phyloP scores from a whole-genome alignment of 129 eudicot species.

The Helianthus tuberosus region DNA sequence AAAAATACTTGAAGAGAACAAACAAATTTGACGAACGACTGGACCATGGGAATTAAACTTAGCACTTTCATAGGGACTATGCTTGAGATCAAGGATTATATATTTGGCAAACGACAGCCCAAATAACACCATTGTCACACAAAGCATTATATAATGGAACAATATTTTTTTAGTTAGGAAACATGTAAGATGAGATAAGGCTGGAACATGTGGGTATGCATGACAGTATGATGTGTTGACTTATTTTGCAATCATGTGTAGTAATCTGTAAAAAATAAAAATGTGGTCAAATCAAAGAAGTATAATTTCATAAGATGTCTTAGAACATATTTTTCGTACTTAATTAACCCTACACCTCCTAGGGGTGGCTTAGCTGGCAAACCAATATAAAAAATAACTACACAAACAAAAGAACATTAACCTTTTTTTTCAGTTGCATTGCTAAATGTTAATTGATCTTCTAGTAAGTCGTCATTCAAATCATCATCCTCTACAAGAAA shows the following conservation, averaged over 20 bases:
- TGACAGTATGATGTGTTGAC: background rate
- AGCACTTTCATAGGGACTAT: too few relatives aligned
- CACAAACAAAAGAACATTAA: conserved; percentile 19
- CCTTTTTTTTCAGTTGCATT: conserved; percentile 45
- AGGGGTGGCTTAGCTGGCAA: background rate
- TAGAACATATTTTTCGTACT: background rate
- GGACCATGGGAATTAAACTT: too few relatives aligned
- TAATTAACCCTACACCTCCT: background rate
- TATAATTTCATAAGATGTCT: background rate
- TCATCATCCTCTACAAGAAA: conserved; percentile 54
- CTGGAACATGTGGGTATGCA: conserved; percentile 2
- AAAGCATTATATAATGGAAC: background rate
- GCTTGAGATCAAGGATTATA: too few relatives aligned
- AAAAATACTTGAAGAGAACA: too few relatives aligned
- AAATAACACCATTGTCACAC: background rate
- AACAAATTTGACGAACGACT: too few relatives aligned
- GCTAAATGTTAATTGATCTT: conserved; percentile 49
- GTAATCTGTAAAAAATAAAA: background rate
- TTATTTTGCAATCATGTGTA: background rate
- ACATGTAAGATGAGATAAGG: conserved; percentile 12
- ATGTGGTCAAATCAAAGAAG: background rate
- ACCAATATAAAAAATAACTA: background rate
- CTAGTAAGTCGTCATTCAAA: conserved; percentile 32
- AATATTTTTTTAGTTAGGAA: background rate
- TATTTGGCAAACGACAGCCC: too few relatives aligned